A percentile compares a stretch with the other conserved stretches of the same genome.
Evolutionary conservation across 2,329 filamentous ascomycete genomes (phyloP).

Genomic region (Thielaviopsis musarum): DNA sequence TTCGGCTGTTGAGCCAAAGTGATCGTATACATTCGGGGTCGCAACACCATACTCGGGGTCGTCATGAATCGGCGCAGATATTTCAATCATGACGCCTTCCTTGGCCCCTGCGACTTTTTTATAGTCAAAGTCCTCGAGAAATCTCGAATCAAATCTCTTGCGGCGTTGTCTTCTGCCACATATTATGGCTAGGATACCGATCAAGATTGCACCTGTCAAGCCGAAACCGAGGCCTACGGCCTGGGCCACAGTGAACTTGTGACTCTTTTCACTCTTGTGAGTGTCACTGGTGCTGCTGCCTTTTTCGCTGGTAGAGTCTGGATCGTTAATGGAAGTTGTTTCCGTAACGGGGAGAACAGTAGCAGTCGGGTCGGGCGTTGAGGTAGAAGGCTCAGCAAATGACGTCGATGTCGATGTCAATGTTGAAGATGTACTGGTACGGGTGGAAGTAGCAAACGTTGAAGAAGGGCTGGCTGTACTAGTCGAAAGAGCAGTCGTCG

Average conservation of each 20-base stretch:
- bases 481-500: not conserved
- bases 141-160: slow-evolving; percentile 20
- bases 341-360: not conserved
- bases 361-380: slow-evolving; percentile 4
- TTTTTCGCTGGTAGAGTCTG: slow-evolving; percentile 9
- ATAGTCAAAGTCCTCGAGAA: slow-evolving; percentile 22
- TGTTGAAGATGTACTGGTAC: slow-evolving; percentile 4
- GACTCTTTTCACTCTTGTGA: slow-evolving; percentile 8
- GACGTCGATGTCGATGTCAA: slow-evolving; percentile 5
- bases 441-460: not conserved
- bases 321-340: slow-evolving; percentile 11
- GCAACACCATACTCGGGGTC: not conserved
- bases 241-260: slow-evolving; percentile 24
- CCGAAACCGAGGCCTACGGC: slow-evolving; percentile 43
- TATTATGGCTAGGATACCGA: slow-evolving; percentile 32
- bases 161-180: slow-evolving; percentile 27
- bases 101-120: slow-evolving; percentile 14
- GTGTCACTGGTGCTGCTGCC: slow-evolving; percentile 9
- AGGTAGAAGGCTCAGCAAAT: not conserved
- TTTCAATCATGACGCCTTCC: slow-evolving; percentile 21
- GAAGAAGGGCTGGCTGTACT: slow-evolving; percentile 4
- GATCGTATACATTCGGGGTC: slow-evolving; percentile 1
- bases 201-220: slow-evolving; percentile 28
- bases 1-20: slow-evolving; percentile 10
- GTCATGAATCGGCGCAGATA: slow-evolving; percentile 25